A percentile compares a stretch with the other conserved stretches of the same genome.
phyloP scores from a whole-genome alignment of 1,284 basidiomycete genomes.

The Uromyces viciae-fabae region DNA sequence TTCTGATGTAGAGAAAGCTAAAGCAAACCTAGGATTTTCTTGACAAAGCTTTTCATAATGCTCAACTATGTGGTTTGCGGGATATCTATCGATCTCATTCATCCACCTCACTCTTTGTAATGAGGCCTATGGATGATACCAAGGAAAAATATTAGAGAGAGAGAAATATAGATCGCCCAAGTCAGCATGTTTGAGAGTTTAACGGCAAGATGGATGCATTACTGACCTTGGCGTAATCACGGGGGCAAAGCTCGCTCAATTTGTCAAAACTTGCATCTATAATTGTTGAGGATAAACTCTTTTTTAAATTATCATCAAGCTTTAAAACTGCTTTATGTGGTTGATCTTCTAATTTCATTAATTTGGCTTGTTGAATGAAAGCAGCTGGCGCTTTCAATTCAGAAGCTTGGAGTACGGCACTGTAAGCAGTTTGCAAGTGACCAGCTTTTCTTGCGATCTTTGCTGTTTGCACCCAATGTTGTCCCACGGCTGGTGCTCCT shows the following conservation, averaged over 20 bases:
- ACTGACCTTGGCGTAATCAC: slow-evolving; percentile 65
- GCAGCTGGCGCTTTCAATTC: slow-evolving; percentile 72
- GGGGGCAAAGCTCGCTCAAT: slow-evolving; percentile 49
- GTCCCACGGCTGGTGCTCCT: slow-evolving; percentile 66
- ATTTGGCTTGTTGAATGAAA: slow-evolving; percentile 87
- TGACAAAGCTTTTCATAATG: slow-evolving; percentile 63
- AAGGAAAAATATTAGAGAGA: background rate
- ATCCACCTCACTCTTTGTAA: slow-evolving; percentile 89
- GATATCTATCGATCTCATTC: slow-evolving; percentile 78
- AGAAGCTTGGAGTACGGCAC: slow-evolving; percentile 84
- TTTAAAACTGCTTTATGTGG: slow-evolving; percentile 82
- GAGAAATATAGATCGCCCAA: background rate
- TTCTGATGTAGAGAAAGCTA: background rate
- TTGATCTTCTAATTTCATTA: slow-evolving; percentile 75
- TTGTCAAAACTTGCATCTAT: slow-evolving; percentile 37
- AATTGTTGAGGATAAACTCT: slow-evolving; percentile 46
- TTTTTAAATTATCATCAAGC: slow-evolving; percentile 70
- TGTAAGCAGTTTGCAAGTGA: slow-evolving; percentile 95
- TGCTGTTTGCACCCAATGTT: slow-evolving; percentile 84
- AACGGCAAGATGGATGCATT: background rate
- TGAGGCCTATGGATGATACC: slow-evolving; percentile 63
- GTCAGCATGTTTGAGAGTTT: no score
- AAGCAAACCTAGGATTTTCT: slow-evolving; percentile 63
- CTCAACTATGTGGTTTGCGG: slow-evolving; percentile 65
- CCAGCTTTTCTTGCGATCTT: slow-evolving; percentile 93